Evolutionary conservation across 2,329 filamentous ascomycete species (phyloP), one percentile per base, ranked within the genome.

Genomic region (Microsporum canis): DNA sequence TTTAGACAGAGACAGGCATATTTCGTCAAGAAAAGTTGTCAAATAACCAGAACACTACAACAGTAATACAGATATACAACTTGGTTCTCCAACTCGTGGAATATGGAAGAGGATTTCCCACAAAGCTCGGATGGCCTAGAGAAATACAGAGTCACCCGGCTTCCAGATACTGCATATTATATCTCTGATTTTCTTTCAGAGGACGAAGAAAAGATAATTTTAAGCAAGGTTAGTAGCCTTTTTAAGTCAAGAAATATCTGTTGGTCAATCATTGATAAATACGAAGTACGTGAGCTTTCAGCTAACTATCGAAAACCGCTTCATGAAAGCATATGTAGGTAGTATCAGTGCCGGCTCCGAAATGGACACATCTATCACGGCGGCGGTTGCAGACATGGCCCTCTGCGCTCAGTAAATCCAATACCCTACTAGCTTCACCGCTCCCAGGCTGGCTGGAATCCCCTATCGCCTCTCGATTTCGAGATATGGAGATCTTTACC

Each of bases 351-450:
- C 87, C 88, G 31, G 86, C 85, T 64, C 86, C 88, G 31, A 82
- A 86, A 71, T 99, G 94, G 92, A 91, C 89, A 64, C 82, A 87
- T 57, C 86, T 99, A 60, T 84, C 87, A n/a, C 89, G 91, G 72
- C 88, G 94, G 60, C 87, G 92, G 47, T 83, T 99, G 0, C 91
- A 97, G 79, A 89, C 89, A 0, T 90, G 91, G 81, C 94, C 92
- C 1, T 94, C 89, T 1, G 84, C 89, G 61, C 83, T 97, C 7
- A 87, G 89, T 39, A 83, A 85, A 60, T 82, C 74, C 6, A 84
- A 96, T 72, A 87, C 84, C 14, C 82, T 99, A 0, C 79, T 97
- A 29, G 84, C 86, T 59, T 80, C 86, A 2, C 72, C 76, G 3
- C 79, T 97, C 5, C 91, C 92, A 12, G 57, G 76, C 4, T 97